phyloP scores from a whole-genome alignment of 2,329 filamentous ascomycete species.

The Colletotrichum sp. region DNA sequence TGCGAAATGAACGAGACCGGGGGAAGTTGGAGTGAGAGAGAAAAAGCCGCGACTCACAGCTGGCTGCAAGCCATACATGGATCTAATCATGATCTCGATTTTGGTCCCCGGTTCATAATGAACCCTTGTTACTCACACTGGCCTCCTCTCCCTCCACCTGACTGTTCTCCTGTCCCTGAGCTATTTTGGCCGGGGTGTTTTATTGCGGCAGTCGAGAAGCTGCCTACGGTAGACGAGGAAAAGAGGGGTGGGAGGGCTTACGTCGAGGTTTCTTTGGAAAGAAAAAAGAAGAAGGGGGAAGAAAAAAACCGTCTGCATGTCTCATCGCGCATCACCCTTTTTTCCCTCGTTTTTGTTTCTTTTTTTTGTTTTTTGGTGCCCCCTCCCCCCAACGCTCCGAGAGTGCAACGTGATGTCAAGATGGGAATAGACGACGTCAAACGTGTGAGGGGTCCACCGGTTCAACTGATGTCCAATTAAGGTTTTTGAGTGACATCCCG shows the following conservation, averaged over 20 bases:
- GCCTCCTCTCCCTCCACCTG: neutral
- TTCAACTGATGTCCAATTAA: slow-evolving; percentile 19
- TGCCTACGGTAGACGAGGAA: neutral
- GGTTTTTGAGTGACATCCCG: slow-evolving; percentile 18
- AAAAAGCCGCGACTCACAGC: neutral
- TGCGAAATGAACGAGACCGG: neutral
- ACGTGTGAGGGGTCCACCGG: neutral
- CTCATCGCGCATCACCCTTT: neutral
- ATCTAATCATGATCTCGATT: neutral
- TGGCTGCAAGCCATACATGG: neutral
- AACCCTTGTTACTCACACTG: neutral
- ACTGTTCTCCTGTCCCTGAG: neutral
- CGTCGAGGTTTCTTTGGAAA: neutral
- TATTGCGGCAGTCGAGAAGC: neutral
- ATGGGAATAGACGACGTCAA: neutral
- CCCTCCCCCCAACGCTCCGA: neutral
- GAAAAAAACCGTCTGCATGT: neutral
- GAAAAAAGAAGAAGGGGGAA: neutral
- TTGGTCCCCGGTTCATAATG: neutral
- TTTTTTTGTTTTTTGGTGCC: neutral
- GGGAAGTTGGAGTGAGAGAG: neutral
- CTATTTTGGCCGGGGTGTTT: neutral
- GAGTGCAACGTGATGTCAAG: neutral
- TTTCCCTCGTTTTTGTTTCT: neutral
- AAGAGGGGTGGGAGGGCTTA: neutral